Conservation (phyloP, 2,329 filamentous ascomycete species). For the Rhynchosporium agropyri region DNA sequence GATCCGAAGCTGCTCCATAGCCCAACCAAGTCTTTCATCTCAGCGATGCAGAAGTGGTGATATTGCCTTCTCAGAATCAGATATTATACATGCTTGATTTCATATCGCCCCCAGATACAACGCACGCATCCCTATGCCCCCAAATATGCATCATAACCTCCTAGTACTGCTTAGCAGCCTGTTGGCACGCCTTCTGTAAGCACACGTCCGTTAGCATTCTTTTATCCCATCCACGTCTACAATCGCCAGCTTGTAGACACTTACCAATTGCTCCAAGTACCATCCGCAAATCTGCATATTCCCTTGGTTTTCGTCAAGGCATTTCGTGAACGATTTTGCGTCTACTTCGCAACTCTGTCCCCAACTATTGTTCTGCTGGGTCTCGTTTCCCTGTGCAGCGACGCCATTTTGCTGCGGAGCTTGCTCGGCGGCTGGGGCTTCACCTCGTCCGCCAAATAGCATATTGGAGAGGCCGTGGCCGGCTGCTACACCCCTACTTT, state of each 20-base stretch:
- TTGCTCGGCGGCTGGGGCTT: slow-evolving; percentile 56
- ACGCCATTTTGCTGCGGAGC: slow-evolving; percentile 47
- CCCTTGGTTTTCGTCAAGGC: slow-evolving; percentile 93
- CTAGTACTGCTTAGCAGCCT: slow-evolving; percentile 57
- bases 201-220: slow-evolving; percentile 37
- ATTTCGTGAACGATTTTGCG: slow-evolving; percentile 85
- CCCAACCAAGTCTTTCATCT: background rate
- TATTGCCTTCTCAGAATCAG: slow-evolving; percentile 17
- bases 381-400: slow-evolving; percentile 53
- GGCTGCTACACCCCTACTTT: slow-evolving; percentile 85
- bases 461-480: slow-evolving; percentile 87
- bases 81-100: slow-evolving; percentile 29
- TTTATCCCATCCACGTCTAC: background rate
- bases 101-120: slow-evolving; percentile 24
- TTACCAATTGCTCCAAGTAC: slow-evolving; percentile 91
- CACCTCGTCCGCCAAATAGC: slow-evolving; percentile 71
- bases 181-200: slow-evolving; percentile 75
- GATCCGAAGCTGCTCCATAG: background rate
- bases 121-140: slow-evolving; percentile 16
- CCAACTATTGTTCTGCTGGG: slow-evolving; percentile 56
- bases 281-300: slow-evolving; percentile 96
- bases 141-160: background rate
- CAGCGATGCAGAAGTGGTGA: slow-evolving; percentile 21
- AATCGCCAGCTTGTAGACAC: slow-evolving; percentile 27
- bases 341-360: slow-evolving; percentile 75